phyloP scores from a whole-genome alignment of 768 basidiomycete species.

The Termitomyces sp. region DNA sequence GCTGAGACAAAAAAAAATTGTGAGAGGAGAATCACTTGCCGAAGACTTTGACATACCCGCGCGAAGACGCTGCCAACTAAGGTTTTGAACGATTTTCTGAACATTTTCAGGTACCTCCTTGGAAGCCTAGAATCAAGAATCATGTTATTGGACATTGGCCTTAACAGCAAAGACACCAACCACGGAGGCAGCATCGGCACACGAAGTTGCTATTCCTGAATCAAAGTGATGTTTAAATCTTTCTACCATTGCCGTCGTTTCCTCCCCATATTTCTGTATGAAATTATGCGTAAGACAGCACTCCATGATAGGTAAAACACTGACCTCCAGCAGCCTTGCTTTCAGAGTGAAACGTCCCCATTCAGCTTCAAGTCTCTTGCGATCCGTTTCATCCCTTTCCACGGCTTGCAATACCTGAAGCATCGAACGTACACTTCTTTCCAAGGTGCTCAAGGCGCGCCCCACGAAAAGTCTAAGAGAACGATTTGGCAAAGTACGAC shows the following conservation, averaged over 20 bases:
- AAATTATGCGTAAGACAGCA: background rate
- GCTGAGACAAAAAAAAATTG: background rate
- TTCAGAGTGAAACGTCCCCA: background rate
- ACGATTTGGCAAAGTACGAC: background rate
- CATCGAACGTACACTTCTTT: background rate
- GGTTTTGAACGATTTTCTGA: background rate
- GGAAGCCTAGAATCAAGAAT: background rate
- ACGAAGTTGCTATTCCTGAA: background rate
- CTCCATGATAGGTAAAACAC: background rate
- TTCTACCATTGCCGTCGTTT: background rate
- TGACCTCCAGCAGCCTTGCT: background rate
- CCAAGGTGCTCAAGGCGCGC: background rate
- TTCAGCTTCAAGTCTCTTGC: background rate
- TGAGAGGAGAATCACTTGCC: background rate
- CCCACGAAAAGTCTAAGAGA: background rate
- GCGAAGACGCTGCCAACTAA: constrained; percentile 1
- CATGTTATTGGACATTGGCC: background rate
- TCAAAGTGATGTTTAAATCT: background rate
- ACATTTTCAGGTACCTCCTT: background rate
- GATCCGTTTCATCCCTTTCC: constrained; percentile 2
- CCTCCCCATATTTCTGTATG: background rate
- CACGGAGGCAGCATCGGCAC: background rate
- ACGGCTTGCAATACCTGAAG: background rate
- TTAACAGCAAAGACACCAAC: background rate
- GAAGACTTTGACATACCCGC: background rate